These are phyloP conservation scores for Staphylotrichum longicolle DNA, from an alignment of 495 filamentous ascomycete species.

Conservation along the genomic window DNA sequence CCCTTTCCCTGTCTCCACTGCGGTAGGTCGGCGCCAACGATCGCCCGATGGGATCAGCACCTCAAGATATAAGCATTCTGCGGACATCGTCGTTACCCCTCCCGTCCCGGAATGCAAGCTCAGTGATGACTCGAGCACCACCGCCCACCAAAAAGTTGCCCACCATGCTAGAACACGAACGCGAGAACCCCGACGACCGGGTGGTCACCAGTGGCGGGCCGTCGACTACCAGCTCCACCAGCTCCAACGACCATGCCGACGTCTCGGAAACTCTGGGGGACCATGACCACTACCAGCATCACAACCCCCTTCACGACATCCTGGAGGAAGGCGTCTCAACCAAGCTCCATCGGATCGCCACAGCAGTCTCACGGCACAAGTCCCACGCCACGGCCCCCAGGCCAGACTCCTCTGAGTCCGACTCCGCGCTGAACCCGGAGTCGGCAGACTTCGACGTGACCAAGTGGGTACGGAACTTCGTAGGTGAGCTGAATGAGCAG, in stretches of 20 bases:
- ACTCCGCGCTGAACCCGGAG: constrained; percentile 26
- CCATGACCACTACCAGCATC: not conserved
- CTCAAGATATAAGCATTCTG: too few species aligned
- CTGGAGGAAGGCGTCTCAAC: constrained; percentile 24
- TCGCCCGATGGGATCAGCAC: too few species aligned
- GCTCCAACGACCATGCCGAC: too few species aligned
- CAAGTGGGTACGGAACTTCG: constrained; percentile 27
- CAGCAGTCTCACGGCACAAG: constrained; percentile 24
- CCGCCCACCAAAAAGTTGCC: too few species aligned
- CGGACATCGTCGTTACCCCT: too few species aligned
- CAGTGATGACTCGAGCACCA: too few species aligned
- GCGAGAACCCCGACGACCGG: too few species aligned
- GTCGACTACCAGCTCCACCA: too few species aligned
- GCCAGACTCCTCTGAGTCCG: not conserved
- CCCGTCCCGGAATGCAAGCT: too few species aligned
- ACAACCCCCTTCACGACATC: not conserved
- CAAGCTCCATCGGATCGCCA: constrained; percentile 30
- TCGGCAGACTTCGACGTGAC: constrained; percentile 28
- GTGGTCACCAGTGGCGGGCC: too few species aligned
- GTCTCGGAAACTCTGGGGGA: constrained; percentile 1
- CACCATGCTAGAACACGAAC: not conserved
- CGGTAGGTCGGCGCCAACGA: too few species aligned
- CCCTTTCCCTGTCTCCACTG: too few species aligned
- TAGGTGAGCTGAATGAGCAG: constrained; percentile 28
- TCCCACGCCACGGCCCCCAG: constrained; percentile 13